A percentile compares a stretch with the other conserved stretches of the same genome.
phyloP scores from a whole-genome alignment of 306 rosid species.

The Trifolium repens region DNA sequence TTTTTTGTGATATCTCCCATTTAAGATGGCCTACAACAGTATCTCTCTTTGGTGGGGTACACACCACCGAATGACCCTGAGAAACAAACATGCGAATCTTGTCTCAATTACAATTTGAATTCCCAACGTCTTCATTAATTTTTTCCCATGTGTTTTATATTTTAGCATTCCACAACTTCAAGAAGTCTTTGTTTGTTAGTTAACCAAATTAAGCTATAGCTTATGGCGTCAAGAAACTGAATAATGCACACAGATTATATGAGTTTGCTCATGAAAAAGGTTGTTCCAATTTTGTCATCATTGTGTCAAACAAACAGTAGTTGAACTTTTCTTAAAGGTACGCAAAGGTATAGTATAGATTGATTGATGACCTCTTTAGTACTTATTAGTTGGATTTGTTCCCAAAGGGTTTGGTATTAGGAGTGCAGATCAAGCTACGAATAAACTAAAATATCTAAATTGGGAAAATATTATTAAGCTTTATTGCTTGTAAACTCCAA shows the following conservation, averaged over 20 bases:
- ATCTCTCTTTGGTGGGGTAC: neutral
- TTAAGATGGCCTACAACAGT: no score
- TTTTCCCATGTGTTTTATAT: conserved; percentile 3
- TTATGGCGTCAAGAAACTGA: conserved; percentile 16
- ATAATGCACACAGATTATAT: conserved; percentile 16
- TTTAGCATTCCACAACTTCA: conserved; percentile 3
- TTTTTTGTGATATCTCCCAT: no score
- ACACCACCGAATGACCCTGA: neutral
- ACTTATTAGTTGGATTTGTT: conserved; percentile 34
- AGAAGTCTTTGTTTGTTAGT: conserved; percentile 16
- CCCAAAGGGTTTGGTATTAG: conserved; percentile 31
- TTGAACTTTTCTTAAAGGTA: conserved; percentile 41
- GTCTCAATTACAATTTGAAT: no score
- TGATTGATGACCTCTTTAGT: conserved; percentile 36
- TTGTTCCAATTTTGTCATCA: conserved; percentile 30
- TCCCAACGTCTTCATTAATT: conserved; percentile 33
- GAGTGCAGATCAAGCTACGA: conserved; percentile 53
- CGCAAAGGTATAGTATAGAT: neutral
- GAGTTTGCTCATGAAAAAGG: conserved; percentile 31
- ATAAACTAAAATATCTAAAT: conserved; percentile 41
- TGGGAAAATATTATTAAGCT: neutral
- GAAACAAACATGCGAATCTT: no score
- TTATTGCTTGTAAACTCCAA: neutral
- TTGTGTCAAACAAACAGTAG: conserved; percentile 21
- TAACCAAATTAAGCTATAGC: neutral